phyloP scores from a whole-genome alignment of 73 alveolate genomes.

The Halteria grandinella region DNA sequence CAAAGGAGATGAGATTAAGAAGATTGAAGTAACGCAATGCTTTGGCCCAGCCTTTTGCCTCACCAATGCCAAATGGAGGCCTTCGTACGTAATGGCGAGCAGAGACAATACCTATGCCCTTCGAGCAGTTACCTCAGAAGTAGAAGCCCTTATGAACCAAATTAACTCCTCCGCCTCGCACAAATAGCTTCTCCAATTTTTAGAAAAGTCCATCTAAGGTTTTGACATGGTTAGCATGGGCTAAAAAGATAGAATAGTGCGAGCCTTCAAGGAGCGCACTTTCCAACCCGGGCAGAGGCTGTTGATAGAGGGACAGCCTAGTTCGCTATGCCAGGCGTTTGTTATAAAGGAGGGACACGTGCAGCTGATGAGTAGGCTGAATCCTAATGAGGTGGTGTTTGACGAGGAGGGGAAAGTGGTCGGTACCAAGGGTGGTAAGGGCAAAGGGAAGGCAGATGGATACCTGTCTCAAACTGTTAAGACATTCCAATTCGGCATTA shows the following conservation, averaged over 20 bases:
- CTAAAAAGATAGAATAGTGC: constrained; percentile 25
- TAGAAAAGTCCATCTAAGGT: constrained; percentile 21
- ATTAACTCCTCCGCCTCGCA: constrained; percentile 45
- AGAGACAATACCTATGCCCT: constrained; percentile 26
- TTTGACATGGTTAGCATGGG: constrained; percentile 31
- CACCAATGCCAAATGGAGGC: constrained; percentile 50
- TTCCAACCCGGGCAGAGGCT: constrained; percentile 26
- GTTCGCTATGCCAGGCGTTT: constrained; percentile 5
- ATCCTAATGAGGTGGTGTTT: constrained; percentile 15
- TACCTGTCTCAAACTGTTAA: constrained; percentile 42
- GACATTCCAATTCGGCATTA: constrained; percentile 23
- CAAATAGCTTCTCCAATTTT: constrained; percentile 7
- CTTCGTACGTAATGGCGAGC: constrained; percentile 30
- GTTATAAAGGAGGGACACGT: constrained; percentile 48
- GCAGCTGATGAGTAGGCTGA: constrained; percentile 1
- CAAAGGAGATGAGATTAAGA: background rate
- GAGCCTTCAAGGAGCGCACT: constrained; percentile 13
- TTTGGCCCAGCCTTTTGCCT: constrained; percentile 25
- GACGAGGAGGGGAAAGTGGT: constrained; percentile 26
- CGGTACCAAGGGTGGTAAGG: background rate
- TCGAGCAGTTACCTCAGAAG: background rate
- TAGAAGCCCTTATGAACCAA: background rate
- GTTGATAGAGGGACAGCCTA: constrained; percentile 27
- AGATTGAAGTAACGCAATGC: constrained; percentile 4
- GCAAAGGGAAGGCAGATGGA: constrained; percentile 7